Base-by-base conservation (phyloP, 176 grass and related monocot genomes). In the Pontederia crassipes region DNA sequence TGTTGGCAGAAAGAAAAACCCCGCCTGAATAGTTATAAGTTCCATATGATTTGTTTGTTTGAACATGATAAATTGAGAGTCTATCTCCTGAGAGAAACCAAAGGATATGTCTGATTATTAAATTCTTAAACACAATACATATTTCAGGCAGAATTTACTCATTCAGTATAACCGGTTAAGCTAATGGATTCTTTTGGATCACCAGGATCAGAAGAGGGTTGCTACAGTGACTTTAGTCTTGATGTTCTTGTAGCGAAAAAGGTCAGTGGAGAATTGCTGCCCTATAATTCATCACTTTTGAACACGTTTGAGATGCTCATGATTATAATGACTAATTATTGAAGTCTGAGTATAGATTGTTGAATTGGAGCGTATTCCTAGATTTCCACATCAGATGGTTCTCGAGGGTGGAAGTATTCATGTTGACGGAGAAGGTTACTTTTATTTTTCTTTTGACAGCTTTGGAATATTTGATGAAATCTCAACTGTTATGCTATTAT, bases 361-460 rank as follows among this genome's bases (percentile, higher is more conserved):
- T 0, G 87, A 84, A 32, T 79, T 85, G 12, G 87, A 97, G 68
- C 82, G 61, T 70, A 58, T 80, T 46, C 58, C 78, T 82, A 80
- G 83, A 74, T 91, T 88, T 78, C 51, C 70, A 8, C 92, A 97
- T 28, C 55, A 52, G n/a, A 97, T 97, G 70, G 51, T 97, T 73
- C 81, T 97, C 10, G 92, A 97, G 80, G 91, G 91, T 70, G 91
- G 91, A 85, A 90, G 91, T 66, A 90, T 96, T 60, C 91, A 96
- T 68, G 91, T 90, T 13, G 91, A 96, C 35, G 87, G 87, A 49
- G 91, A 96, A 85, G 91, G 91, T 96, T 53, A 46, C 12, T 16
- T 18, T 46, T 17, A 16, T 17, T 29, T 32, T 69, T 18, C 47
- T 24, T 40, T 2, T 57, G 53, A 15, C 6, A 17, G 12, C 52